Evolutionary conservation across 106 monocot species (phyloP).

Genomic region (Dioscorea dumetorum): DNA sequence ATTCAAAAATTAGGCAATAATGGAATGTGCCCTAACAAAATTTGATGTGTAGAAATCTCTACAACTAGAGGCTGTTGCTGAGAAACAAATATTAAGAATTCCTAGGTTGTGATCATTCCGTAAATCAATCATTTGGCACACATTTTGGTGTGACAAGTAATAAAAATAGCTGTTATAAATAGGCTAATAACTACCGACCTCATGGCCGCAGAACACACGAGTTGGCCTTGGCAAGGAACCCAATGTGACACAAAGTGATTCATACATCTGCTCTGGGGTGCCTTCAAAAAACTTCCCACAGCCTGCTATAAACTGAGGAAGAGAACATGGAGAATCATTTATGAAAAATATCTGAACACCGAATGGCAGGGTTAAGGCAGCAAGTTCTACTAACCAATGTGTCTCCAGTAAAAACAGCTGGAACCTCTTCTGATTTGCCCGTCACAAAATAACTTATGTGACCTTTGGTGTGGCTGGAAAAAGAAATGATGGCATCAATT

Average conservation of each 20-base stretch:
- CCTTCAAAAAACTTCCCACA: constrained; percentile 99
- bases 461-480: constrained; percentile 81
- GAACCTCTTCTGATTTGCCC: constrained; percentile 52
- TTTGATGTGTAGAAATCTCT: too few species aligned
- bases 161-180: neutral
- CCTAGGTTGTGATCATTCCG: too few species aligned
- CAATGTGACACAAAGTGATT: constrained; percentile 86
- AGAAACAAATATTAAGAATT: too few species aligned
- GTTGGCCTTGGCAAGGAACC: constrained; percentile 90
- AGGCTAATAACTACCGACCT: constrained; percentile 34
- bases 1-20: too few species aligned
- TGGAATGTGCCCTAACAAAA: too few species aligned
- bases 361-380: neutral
- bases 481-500: too few species aligned
- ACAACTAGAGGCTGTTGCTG: too few species aligned
- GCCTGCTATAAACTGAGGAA: constrained; percentile 78
- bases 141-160: too few species aligned
- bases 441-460: constrained; percentile 95
- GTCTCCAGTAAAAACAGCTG: constrained; percentile 96
- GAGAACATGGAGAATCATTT: neutral
- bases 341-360: neutral
- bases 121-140: too few species aligned
- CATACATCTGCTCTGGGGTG: constrained; percentile 91
- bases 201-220: constrained; percentile 96
- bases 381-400: constrained; percentile 63